These are phyloP conservation scores for Nectriaceae sp. DNA, from an alignment of 2,329 filamentous ascomycete genomes.

Conservation along the genomic window DNA sequence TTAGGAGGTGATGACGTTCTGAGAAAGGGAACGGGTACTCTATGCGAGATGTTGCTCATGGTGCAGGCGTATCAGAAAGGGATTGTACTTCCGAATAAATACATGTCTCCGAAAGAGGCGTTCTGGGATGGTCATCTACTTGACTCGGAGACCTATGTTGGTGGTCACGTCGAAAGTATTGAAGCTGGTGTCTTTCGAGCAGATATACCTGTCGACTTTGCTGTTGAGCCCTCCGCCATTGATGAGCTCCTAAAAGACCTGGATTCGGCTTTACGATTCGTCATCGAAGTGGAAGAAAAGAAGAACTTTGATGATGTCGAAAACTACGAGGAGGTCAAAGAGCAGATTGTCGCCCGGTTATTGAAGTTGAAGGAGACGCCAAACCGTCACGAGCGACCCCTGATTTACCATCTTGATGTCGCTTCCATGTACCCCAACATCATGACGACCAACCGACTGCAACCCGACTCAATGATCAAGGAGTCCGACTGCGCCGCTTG, in stretches of 20 bases:
- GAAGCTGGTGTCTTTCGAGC: slow-evolving; percentile 96
- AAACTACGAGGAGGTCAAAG: slow-evolving; percentile 83
- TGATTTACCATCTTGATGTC: slow-evolving; percentile 98
- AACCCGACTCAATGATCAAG: slow-evolving; percentile 98
- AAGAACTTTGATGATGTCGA: slow-evolving; percentile 77
- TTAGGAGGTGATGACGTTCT: slow-evolving; percentile 90
- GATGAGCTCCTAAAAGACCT: slow-evolving; percentile 87
- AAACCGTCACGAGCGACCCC: slow-evolving; percentile 79
- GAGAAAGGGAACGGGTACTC: slow-evolving; percentile 92
- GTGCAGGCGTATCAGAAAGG: slow-evolving; percentile 92
- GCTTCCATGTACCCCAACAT: slow-evolving; percentile 99
- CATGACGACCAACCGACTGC: slow-evolving; percentile 97
- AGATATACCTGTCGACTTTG: slow-evolving; percentile 94
- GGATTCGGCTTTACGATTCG: slow-evolving; percentile 87
- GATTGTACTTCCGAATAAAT: slow-evolving; percentile 95
- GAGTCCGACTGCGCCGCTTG: slow-evolving; percentile 96
- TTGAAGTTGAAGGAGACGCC: slow-evolving; percentile 77
- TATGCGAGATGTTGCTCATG: slow-evolving; percentile 99
- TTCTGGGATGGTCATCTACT: slow-evolving; percentile 97
- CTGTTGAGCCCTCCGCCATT: slow-evolving; percentile 83
- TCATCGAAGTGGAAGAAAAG: slow-evolving; percentile 80
- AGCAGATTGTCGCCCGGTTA: slow-evolving; percentile 74
- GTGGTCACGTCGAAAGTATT: slow-evolving; percentile 98
- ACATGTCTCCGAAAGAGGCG: slow-evolving; percentile 83
- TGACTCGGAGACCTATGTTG: slow-evolving; percentile 97